phyloP scores from a whole-genome alignment of 371 early-diverging fungal species.

The Rhizopus sp. region DNA sequence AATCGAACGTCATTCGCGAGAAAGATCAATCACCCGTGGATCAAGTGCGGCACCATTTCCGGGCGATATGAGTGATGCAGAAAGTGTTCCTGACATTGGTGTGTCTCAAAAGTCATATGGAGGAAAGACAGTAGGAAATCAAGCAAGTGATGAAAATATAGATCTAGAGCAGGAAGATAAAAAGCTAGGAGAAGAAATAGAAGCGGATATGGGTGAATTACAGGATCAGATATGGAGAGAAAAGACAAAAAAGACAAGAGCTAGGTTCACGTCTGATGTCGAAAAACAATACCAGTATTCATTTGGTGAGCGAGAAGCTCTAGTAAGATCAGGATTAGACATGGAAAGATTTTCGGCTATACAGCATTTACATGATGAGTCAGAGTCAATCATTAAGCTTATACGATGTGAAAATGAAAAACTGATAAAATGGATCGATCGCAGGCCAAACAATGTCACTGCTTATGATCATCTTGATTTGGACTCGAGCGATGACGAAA shows the following conservation, averaged over 20 bases:
- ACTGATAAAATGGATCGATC: constrained; percentile 42
- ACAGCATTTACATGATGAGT: constrained; percentile 50
- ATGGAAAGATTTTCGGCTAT: constrained; percentile 60
- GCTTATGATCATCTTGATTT: constrained; percentile 50
- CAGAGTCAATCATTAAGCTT: constrained; percentile 32
- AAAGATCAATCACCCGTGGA: constrained; percentile 26
- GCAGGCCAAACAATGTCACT: constrained; percentile 23
- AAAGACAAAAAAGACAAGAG: constrained; percentile 61
- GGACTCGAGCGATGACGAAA: constrained; percentile 54
- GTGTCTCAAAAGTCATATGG: constrained; percentile 22
- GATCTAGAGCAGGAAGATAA: constrained; percentile 46
- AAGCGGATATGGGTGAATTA: constrained; percentile 51
- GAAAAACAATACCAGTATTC: constrained; percentile 56
- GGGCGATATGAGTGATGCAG: constrained; percentile 12
- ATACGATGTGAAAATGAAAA: constrained; percentile 34
- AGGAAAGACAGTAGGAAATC: constrained; percentile 21
- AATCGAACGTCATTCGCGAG: constrained; percentile 16
- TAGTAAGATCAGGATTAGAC: constrained; percentile 51
- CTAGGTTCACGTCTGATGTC: constrained; percentile 49
- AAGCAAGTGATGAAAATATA: constrained; percentile 17
- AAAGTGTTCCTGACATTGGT: constrained; percentile 13
- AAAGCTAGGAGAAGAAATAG: constrained; percentile 47
- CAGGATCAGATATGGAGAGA: constrained; percentile 66
- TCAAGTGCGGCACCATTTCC: constrained; percentile 23
- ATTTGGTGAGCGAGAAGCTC: constrained; percentile 56